Conservation (phyloP, 2,329 filamentous ascomycete species). For the Alternaria brassicicola region DNA sequence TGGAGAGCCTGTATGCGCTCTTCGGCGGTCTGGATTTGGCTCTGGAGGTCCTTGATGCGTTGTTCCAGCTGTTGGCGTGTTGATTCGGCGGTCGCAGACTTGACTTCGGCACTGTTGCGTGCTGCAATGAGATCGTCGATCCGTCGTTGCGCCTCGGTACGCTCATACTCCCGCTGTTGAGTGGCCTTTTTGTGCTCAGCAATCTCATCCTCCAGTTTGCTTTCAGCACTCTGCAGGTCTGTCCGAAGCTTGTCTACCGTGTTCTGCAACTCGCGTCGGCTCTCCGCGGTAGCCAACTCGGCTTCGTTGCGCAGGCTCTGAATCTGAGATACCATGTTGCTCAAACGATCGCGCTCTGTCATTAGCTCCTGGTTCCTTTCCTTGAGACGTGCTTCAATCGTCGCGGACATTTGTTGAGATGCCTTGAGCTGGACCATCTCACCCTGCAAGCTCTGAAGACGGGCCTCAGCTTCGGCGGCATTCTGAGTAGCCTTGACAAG, state of each 20-base stretch:
- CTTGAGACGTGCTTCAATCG: conserved; percentile 84
- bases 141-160: conserved; percentile 83
- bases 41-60: conserved; percentile 84
- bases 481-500: conserved; percentile 94
- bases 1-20: conserved; percentile 84
- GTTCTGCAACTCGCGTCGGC: conserved; percentile 76
- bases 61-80: conserved; percentile 87
- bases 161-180: conserved; percentile 87
- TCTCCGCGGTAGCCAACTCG: conserved; percentile 82
- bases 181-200: conserved; percentile 85
- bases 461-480: conserved; percentile 80
- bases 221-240: conserved; percentile 78
- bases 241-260: conserved; percentile 79
- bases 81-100: conserved; percentile 84
- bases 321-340: conserved; percentile 79
- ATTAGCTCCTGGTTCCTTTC: conserved; percentile 86
- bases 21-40: conserved; percentile 86
- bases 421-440: conserved; percentile 93
- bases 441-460: conserved; percentile 84
- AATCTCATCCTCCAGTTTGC: conserved; percentile 79
- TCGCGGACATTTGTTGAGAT: conserved; percentile 93
- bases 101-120: conserved; percentile 80
- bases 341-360: conserved; percentile 84
- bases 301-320: conserved; percentile 93
- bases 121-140: conserved; percentile 89